Conservation (phyloP, 169 alveolate genomes). For the Neospora caninum region DNA sequence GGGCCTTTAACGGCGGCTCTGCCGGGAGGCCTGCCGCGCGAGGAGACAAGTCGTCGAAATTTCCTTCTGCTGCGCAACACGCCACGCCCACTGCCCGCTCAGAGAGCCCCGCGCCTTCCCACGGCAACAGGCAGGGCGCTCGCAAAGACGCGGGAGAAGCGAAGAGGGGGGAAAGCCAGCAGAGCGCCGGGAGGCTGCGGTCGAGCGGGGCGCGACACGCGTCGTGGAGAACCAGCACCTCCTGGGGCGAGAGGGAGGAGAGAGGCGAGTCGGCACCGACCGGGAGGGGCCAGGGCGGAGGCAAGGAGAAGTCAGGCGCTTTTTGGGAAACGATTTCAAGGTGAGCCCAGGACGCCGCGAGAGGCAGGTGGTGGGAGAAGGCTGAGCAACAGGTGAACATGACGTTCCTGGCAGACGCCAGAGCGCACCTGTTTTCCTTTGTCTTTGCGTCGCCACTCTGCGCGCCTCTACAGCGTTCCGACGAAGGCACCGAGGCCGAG, state of each 20-base stretch:
- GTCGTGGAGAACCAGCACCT: background rate
- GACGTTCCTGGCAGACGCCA: background rate
- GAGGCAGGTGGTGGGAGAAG: background rate
- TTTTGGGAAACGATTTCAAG: background rate
- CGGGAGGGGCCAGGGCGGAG: background rate
- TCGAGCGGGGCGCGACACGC: background rate
- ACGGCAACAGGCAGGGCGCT: background rate
- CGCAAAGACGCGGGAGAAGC: background rate
- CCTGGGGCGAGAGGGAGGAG: background rate
- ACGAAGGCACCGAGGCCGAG: background rate
- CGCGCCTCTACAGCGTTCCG: background rate
- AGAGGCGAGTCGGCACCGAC: background rate
- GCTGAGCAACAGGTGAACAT: constrained; percentile 12
- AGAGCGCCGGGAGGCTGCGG: background rate
- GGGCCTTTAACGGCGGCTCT: background rate
- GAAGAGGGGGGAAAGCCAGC: background rate
- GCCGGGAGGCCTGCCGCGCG: background rate
- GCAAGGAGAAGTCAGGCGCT: background rate
- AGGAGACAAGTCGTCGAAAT: background rate
- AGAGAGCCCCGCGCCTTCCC: constrained; percentile 30
- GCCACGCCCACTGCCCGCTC: background rate
- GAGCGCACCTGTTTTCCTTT: background rate
- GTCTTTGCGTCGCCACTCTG: background rate
- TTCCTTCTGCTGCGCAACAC: constrained; percentile 31
- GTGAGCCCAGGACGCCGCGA: constrained; percentile 5